Evolutionary conservation across 371 early-diverging fungal species (phyloP).

Genomic region (Batkoa obscura): DNA sequence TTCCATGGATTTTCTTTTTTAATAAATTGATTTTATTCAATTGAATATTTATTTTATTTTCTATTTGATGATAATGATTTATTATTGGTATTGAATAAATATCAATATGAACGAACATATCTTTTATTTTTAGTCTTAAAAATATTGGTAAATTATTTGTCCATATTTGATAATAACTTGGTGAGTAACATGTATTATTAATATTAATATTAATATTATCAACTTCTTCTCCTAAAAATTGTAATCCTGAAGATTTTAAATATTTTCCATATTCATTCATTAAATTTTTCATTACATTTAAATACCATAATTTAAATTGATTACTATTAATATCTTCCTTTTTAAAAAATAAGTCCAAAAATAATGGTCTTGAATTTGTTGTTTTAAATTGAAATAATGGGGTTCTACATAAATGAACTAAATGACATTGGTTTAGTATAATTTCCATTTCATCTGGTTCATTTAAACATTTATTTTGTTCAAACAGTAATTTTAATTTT

Average conservation of each 20-base stretch:
- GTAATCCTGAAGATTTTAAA: background rate
- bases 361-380: no score
- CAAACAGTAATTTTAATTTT: no score
- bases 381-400: no score
- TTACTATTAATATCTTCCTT: no score
- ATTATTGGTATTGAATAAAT: no score
- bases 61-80: no score
- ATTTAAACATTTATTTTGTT: no score
- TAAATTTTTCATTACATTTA: background rate
- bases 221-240: background rate
- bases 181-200: background rate
- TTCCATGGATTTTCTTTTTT: background rate
- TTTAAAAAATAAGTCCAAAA: no score
- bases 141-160: background rate
- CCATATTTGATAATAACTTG: background rate
- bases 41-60: no score
- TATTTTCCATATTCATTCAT: background rate
- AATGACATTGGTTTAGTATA: background rate
- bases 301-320: no score
- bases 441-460: background rate
- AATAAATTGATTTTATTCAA: background rate
- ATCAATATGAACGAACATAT: no score
- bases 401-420: conserved; percentile 1
- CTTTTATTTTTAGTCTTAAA: background rate
- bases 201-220: no score